Evolutionary conservation across 2,329 filamentous ascomycete genomes (phyloP).

Genomic region (Epichloe bromicola): DNA sequence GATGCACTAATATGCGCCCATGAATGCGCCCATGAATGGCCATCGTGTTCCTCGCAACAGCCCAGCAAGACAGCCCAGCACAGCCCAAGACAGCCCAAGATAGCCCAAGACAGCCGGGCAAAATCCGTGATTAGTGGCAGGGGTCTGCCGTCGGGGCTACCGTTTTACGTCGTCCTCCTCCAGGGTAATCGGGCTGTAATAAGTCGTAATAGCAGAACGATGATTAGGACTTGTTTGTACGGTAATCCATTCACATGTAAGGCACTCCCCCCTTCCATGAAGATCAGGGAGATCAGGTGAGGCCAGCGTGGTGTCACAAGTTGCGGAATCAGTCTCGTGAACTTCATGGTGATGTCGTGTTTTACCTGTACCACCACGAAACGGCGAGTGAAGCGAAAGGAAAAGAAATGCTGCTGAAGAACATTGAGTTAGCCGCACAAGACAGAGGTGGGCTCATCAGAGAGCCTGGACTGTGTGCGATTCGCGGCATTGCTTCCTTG

Average conservation of each 20-base stretch:
- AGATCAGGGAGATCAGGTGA: not conserved
- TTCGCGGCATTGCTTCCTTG: not conserved
- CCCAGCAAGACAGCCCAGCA: not conserved
- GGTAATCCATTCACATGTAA: not conserved
- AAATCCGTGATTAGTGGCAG: not conserved
- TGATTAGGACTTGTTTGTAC: not conserved
- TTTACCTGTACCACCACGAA: not conserved
- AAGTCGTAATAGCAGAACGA: too few relatives aligned
- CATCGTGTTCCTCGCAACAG: not conserved
- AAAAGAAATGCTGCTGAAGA: not conserved
- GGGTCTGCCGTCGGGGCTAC: too few relatives aligned
- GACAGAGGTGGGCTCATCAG: not conserved
- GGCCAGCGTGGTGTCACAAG: not conserved
- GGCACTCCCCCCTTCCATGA: not conserved
- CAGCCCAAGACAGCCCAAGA: too few relatives aligned
- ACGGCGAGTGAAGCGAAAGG: not conserved
- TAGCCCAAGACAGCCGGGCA: not conserved
- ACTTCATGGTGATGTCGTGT: not conserved
- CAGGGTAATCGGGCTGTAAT: too few relatives aligned
- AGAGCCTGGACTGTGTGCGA: not conserved
- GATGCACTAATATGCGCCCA: too few relatives aligned
- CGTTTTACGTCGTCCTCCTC: too few relatives aligned
- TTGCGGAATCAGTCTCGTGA: not conserved
- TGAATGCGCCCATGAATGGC: too few relatives aligned
- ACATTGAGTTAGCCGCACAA: not conserved